These are phyloP conservation scores for Suillus plorans DNA, from an alignment of 768 basidiomycete species.

Conservation along the genomic window DNA sequence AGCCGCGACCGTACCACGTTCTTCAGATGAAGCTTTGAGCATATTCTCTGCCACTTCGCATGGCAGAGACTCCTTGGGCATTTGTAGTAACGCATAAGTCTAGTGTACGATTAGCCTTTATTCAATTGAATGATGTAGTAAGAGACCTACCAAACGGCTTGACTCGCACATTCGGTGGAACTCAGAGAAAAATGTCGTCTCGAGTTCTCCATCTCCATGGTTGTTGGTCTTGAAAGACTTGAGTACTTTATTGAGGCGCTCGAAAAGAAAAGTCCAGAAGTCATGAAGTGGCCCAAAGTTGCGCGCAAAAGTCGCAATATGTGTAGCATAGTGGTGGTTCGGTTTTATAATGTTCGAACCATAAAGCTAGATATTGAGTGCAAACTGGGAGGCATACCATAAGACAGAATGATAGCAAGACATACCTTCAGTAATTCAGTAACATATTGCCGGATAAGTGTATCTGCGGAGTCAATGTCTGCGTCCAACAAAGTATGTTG, in stretches of 20 bases:
- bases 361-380: not conserved
- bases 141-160: not conserved
- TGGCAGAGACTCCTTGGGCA: not conserved
- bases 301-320: constrained; percentile 23
- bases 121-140: constrained; percentile 72
- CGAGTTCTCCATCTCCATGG: constrained; percentile 31
- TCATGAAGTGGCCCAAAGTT: constrained; percentile 37
- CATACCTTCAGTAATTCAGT: constrained; percentile 19
- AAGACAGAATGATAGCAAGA: not conserved
- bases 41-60: not conserved
- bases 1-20: not conserved
- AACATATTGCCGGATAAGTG: constrained; percentile 21
- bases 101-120: no score
- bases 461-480: constrained; percentile 13
- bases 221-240: constrained; percentile 36
- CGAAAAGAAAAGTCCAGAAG: constrained; percentile 40
- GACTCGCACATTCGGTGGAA: constrained; percentile 13
- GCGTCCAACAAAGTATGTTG: constrained; percentile 6
- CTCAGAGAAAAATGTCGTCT: constrained; percentile 29
- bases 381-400: not conserved
- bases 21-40: constrained; percentile 11
- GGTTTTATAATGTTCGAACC: no score
- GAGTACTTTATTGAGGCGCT: constrained; percentile 35
- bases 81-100: not conserved
- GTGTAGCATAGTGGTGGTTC: constrained; percentile 14